Evolutionary conservation across 169 alveolate genomes (phyloP).

Genomic region (Plasmodium vivax): DNA sequence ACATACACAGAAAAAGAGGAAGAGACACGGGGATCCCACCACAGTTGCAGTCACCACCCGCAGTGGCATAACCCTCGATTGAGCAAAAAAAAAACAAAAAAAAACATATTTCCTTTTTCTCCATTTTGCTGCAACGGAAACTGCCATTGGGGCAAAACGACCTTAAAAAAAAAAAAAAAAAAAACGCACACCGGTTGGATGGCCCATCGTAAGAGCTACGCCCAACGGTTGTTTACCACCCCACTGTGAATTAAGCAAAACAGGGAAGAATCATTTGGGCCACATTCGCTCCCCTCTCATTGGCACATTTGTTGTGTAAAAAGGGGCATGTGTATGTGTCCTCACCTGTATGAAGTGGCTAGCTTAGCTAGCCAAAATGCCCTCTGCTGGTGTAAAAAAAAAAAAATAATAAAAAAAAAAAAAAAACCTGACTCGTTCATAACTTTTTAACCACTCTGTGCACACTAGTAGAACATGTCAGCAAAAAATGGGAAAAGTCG

Average conservation of each 20-base stretch:
- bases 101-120: background rate
- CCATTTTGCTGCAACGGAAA: background rate
- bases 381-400: background rate
- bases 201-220: background rate
- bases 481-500: background rate
- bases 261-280: background rate
- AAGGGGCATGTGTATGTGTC: background rate
- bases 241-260: background rate
- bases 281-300: background rate
- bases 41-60: background rate
- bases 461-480: background rate
- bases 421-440: conserved; percentile 23
- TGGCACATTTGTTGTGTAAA: background rate
- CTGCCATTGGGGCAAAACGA: background rate
- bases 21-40: background rate
- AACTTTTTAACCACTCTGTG: background rate
- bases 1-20: background rate
- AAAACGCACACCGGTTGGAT: too few relatives aligned
- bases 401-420: too few relatives aligned
- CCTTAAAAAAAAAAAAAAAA: conserved; percentile 5
- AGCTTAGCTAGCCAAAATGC: background rate
- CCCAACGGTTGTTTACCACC: background rate
- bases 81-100: background rate
- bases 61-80: background rate
- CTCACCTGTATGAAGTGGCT: background rate